Evolutionary conservation across 2,329 filamentous ascomycete species (phyloP).

Genomic region (Sporothrix pseudoabietina): DNA sequence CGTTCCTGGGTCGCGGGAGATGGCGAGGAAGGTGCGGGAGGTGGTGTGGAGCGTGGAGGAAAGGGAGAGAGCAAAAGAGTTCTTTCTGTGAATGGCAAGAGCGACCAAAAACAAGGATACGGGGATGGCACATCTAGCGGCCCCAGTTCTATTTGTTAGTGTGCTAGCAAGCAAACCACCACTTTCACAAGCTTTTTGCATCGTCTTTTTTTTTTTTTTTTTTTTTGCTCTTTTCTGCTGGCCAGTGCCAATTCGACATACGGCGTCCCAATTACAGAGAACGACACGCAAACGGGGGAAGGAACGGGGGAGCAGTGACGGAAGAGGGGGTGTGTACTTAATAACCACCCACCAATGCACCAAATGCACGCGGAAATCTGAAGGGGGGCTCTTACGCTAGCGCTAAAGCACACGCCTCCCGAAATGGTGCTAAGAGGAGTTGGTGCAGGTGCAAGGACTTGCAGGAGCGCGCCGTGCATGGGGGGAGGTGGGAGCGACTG

Average conservation of each 20-base stretch:
- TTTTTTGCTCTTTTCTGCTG: background rate
- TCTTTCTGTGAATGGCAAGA: background rate
- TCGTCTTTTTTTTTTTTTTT: background rate
- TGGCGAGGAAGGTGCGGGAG: background rate
- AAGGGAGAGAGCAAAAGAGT: background rate
- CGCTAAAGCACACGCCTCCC: constrained; percentile 1
- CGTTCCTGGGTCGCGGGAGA: constrained; percentile 11
- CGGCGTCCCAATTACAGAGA: background rate
- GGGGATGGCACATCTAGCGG: background rate
- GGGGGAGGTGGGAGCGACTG: constrained; percentile 16
- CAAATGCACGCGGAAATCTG: background rate
- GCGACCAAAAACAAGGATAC: background rate
- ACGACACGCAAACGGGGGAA: background rate
- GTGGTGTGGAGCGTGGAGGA: constrained; percentile 6
- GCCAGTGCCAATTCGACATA: no score
- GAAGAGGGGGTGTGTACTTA: constrained; percentile 21
- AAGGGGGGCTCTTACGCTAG: constrained; percentile 13
- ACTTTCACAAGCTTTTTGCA: constrained; percentile 23
- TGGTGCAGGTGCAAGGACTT: constrained; percentile 10
- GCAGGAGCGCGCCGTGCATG: constrained; percentile 12
- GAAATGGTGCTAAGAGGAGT: background rate
- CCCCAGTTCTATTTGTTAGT: background rate
- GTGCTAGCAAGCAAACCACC: background rate
- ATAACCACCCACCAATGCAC: no score
- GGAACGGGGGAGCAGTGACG: background rate